Percentiles rank a stretch among this genome's conserved stretches.
Conservation (phyloP, 2,329 filamentous ascomycete genomes). For the Hymenoscyphus fraxineus region DNA sequence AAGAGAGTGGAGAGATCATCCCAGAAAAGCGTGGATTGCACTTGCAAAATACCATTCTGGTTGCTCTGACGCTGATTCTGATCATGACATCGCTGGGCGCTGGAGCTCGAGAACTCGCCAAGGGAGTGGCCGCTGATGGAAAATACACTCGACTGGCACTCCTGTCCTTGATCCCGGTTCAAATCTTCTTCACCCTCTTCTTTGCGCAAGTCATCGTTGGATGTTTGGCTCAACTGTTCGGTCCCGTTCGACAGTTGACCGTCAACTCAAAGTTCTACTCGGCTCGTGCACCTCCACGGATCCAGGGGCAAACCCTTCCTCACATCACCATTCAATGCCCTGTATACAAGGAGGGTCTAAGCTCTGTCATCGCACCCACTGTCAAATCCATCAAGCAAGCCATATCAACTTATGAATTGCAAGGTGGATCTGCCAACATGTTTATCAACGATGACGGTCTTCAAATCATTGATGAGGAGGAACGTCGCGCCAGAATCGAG, state of each 20-base stretch:
- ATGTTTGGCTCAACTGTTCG: slow-evolving; percentile 71
- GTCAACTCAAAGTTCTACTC: slow-evolving; percentile 82
- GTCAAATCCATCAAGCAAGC: slow-evolving; percentile 74
- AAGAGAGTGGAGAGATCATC: slow-evolving; percentile 65
- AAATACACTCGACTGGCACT: slow-evolving; percentile 62
- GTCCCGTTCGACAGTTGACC: slow-evolving; percentile 68
- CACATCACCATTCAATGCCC: slow-evolving; percentile 82
- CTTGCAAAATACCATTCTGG: slow-evolving; percentile 65
- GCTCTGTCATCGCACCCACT: slow-evolving; percentile 70
- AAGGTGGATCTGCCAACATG: slow-evolving; percentile 74
- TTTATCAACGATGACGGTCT: slow-evolving; percentile 75
- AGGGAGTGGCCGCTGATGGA: slow-evolving; percentile 63
- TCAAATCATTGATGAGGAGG: slow-evolving; percentile 61
- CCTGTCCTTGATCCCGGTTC: slow-evolving; percentile 62
- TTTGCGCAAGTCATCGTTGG: slow-evolving; percentile 76
- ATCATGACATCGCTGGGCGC: slow-evolving; percentile 65
- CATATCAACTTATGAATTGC: slow-evolving; percentile 72
- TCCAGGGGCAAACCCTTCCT: slow-evolving; percentile 56
- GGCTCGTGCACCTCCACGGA: slow-evolving; percentile 60
- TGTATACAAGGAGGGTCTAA: slow-evolving; percentile 81
- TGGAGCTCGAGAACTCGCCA: slow-evolving; percentile 65
- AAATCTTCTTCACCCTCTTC: slow-evolving; percentile 79
- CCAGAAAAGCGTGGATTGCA: slow-evolving; percentile 64
- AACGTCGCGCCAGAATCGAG: slow-evolving; percentile 59
- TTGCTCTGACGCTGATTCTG: slow-evolving; percentile 62